Evolutionary conservation across 169 alveolate genomes (phyloP), one percentile per base, ranked within the genome.

Genomic region (Eimeria nieschulzi): DNA sequence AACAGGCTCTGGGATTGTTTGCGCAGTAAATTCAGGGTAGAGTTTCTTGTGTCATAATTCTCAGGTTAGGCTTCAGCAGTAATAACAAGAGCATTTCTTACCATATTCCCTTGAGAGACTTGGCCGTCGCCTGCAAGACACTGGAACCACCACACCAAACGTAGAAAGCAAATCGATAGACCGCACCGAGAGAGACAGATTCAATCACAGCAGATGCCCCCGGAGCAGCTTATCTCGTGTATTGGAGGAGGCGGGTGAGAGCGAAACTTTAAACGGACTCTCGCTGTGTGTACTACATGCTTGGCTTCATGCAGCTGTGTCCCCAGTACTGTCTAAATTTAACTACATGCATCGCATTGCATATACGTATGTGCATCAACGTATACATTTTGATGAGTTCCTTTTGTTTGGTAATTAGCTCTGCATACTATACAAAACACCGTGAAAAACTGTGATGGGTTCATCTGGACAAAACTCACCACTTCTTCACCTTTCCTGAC

Each of bases 61-160:
- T 0, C 46, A 33, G 0, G 46, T 33, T 33, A 33, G 46, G 46
- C 46, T 33, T 3, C 3, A 33, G 46, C 71, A 90, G 56, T 72
- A 82, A 13, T 25, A 46, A 54, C 23, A 56, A 88, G 93, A 33
- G 51, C 51, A 15, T 91, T 71, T 33, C 46, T 33, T 76, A 94
- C 96, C 95, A 94, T 90, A 46, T 93, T 83, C 23, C 96, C 96
- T 79, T 94, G 96, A 46, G 96, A 94, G 56, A 94, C 96, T 95
- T 92, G 93, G 3, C 96, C 96, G 83, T 94, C 96, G 12, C 96
- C 96, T 23, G 95, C 95, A 61, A 94, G 79, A 82, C 96, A 94
- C 96, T 94, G 90, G 39, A 94, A 59, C 59, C 61, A 72, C 55
- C 8, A 55, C 70, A 64, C 23, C 68, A 46, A 51, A 23, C 21